Evolutionary conservation across 495 filamentous ascomycete species (phyloP).

Genomic region (Parathielavia appendiculata): DNA sequence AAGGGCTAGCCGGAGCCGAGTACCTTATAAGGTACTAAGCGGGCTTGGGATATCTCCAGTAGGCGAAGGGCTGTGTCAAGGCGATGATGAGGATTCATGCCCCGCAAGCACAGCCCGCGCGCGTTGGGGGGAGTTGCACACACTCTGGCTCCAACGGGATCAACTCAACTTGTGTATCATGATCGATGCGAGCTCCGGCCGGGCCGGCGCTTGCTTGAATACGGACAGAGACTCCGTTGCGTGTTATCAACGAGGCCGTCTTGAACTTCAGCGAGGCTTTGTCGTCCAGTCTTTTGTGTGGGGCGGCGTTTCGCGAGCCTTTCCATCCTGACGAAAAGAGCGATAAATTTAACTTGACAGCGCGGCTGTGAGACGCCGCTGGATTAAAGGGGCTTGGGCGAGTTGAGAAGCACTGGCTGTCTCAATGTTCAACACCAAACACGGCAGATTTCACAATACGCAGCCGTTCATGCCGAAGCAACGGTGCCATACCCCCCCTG

Average conservation of each 20-base stretch:
- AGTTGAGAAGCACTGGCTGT: conserved; percentile 1
- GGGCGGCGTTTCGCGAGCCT: too few relatives aligned
- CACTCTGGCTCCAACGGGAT: conserved; percentile 5
- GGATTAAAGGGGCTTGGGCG: not conserved
- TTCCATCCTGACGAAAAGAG: too few relatives aligned
- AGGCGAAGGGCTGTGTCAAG: conserved; percentile 8
- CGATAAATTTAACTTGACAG: not conserved
- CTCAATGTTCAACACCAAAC: not conserved
- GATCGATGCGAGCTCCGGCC: not conserved
- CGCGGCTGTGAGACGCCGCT: conserved; percentile 13
- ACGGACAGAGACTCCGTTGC: conserved; percentile 1
- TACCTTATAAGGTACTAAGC: not conserved
- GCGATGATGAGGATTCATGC: not conserved
- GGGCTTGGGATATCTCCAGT: not conserved
- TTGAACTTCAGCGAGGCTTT: not conserved
- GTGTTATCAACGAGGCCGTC: not conserved
- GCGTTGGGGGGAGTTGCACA: conserved; percentile 9
- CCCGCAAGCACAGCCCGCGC: conserved; percentile 5
- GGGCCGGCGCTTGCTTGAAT: not conserved
- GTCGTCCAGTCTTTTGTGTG: too few relatives aligned
- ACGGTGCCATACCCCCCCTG: not conserved
- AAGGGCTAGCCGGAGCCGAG: not conserved
- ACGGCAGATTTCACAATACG: not conserved
- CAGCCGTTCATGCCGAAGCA: not conserved
- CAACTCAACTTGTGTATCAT: conserved; percentile 10